Percentiles rank a stretch among this genome's conserved stretches.
Conservation (phyloP, 2,329 filamentous ascomycete genomes). For the Bipolaris gigantea region DNA sequence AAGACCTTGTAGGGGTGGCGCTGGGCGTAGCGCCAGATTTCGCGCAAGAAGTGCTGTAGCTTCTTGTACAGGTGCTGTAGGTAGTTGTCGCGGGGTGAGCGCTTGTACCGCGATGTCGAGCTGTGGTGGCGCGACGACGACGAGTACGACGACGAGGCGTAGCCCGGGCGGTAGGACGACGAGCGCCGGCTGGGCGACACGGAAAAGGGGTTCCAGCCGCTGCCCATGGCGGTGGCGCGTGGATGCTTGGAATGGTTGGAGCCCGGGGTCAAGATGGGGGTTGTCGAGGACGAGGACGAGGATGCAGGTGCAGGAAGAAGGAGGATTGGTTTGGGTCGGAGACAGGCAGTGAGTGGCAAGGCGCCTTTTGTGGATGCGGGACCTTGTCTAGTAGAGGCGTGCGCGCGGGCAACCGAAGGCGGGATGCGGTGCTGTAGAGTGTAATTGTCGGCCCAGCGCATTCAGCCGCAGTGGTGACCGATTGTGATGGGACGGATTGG, state of each 20-base stretch:
- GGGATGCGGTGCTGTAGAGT: slow-evolving; percentile 21
- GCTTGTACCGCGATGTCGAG: slow-evolving; percentile 75
- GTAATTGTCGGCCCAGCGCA: slow-evolving; percentile 23
- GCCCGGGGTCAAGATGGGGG: background rate
- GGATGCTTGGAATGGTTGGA: background rate
- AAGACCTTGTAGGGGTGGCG: slow-evolving; percentile 86
- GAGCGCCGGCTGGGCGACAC: slow-evolving; percentile 25
- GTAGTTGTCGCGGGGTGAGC: slow-evolving; percentile 75
- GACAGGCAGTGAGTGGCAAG: slow-evolving; percentile 7
- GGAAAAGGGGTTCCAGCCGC: slow-evolving; percentile 38
- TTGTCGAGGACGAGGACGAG: background rate
- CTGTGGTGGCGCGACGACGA: slow-evolving; percentile 46
- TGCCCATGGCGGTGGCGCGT: slow-evolving; percentile 34
- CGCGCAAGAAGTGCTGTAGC: slow-evolving; percentile 75
- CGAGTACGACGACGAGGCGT: slow-evolving; percentile 35
- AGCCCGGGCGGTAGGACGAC: slow-evolving; percentile 33
- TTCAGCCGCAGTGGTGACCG: slow-evolving; percentile 8
- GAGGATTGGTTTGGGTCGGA: slow-evolving; percentile 16
- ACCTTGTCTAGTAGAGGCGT: background rate
- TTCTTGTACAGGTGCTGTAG: slow-evolving; percentile 72
- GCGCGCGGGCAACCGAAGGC: slow-evolving; percentile 13
- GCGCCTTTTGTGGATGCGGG: slow-evolving; percentile 1
- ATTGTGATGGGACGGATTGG: slow-evolving; percentile 1
- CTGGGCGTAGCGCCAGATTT: slow-evolving; percentile 80
- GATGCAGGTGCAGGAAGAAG: slow-evolving; percentile 7